phyloP scores from a whole-genome alignment of 2,329 filamentous ascomycete genomes.

The Corynespora cassiicola region DNA sequence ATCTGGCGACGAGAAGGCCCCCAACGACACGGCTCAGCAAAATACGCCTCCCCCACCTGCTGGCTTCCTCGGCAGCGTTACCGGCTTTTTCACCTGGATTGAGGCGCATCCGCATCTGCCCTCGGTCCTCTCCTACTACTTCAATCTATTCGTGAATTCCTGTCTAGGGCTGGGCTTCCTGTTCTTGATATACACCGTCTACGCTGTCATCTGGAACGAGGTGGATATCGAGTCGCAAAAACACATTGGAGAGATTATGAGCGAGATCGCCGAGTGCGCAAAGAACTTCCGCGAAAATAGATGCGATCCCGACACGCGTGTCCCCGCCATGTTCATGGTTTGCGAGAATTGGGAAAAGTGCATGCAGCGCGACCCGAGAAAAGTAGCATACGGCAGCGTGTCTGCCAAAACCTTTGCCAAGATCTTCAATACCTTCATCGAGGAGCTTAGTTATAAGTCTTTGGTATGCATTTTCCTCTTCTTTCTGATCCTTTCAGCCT shows the following conservation, averaged over 20 bases:
- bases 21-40: constrained; percentile 5
- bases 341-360: constrained; percentile 87
- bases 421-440: constrained; percentile 93
- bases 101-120: constrained; percentile 71
- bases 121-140: constrained; percentile 70
- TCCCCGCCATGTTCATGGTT: constrained; percentile 74
- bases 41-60: constrained; percentile 12
- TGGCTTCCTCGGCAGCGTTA: constrained; percentile 40
- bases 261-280: constrained; percentile 76
- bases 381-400: constrained; percentile 79
- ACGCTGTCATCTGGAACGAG: constrained; percentile 75
- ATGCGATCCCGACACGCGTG: constrained; percentile 70
- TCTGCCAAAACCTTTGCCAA: constrained; percentile 87
- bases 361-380: constrained; percentile 82
- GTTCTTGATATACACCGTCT: constrained; percentile 74
- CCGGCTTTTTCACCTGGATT: constrained; percentile 66
- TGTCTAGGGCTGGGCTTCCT: constrained; percentile 63
- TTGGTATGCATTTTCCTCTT: constrained; percentile 57
- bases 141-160: constrained; percentile 71
- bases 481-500: too few species aligned
- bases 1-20: constrained; percentile 26
- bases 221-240: constrained; percentile 74
- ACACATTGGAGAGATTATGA: constrained; percentile 71
- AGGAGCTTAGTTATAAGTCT: constrained; percentile 86
- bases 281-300: constrained; percentile 77